A percentile compares a stretch with the other conserved stretches of the same genome.
These are phyloP conservation scores for Candida palmyrensis DNA, from an alignment of 805 yeast genomes.

Conservation along the genomic window DNA sequence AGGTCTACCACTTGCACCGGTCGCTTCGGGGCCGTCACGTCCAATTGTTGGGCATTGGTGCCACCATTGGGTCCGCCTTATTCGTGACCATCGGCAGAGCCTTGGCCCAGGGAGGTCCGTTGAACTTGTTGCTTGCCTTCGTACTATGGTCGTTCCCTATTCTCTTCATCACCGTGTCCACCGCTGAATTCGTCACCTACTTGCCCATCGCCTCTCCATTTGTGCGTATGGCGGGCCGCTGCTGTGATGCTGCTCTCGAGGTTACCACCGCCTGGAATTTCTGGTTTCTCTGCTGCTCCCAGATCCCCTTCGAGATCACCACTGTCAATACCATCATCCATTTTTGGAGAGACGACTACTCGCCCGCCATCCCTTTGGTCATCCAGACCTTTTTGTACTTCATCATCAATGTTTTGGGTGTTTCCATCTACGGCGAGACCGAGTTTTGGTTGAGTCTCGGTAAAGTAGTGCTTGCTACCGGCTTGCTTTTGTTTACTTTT, in stretches of 20 bases:
- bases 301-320: conserved; percentile 79
- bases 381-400: conserved; percentile 63
- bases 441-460: conserved; percentile 72
- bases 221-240: conserved; percentile 66
- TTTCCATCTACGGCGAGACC: conserved; percentile 70
- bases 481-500: conserved; percentile 69
- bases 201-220: conserved; percentile 77
- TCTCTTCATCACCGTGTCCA: conserved; percentile 58
- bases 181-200: conserved; percentile 77
- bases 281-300: conserved; percentile 69
- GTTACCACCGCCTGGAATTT: conserved; percentile 78
- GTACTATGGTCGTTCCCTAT: conserved; percentile 67
- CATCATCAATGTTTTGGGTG: conserved; percentile 66
- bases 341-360: conserved; percentile 74
- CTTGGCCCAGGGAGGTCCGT: conserved; percentile 65
- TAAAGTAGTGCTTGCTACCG: conserved; percentile 70
- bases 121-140: conserved; percentile 59
- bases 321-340: conserved; percentile 76
- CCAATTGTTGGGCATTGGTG: conserved; percentile 74
- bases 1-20: conserved; percentile 26
- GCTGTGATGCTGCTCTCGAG: conserved; percentile 71
- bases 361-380: conserved; percentile 64
- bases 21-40: conserved; percentile 64
- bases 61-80: conserved; percentile 76
- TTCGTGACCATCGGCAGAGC: conserved; percentile 70